Base-by-base conservation (phyloP, 768 basidiomycete genomes). In the Phaffia tasmanica region DNA sequence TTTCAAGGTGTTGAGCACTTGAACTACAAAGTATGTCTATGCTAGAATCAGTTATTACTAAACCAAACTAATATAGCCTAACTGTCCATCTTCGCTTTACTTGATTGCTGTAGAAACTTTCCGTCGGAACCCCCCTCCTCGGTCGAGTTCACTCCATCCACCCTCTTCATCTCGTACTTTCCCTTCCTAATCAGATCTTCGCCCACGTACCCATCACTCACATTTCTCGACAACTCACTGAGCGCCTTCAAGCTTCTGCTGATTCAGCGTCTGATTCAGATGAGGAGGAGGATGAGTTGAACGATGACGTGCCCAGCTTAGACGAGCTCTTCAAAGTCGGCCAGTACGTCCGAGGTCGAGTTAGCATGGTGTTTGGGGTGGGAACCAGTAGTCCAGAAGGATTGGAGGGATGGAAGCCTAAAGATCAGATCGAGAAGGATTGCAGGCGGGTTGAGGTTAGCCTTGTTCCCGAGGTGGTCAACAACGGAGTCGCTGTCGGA, bases 141-240 rank as follows among this genome's bases (percentile, higher is more conserved):
- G 86, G 85, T n/a, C 87, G 91, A 78, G 82, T 99, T 61, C 81
- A 89, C 71, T 82, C 86, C 30, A 82, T 98, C 62, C 84, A 89
- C 69, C 88, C 93, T 15, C 84, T 99, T 47, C 87, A 89, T 55
- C 81, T 99, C 67, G 82, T 98, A 66, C 80, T 98, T 32, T 97
- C 94, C 21, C 81, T 99, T n/a, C 94, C 95, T 21, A 89, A 93
- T 72, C 93, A 97, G 77, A 84, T 99, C 49, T 83, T 88, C 71
- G 95, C 83, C 11, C 91, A 99, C 77, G 81, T 98, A 46, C 93
- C 94, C 27, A 89, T 99, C 70, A 98, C 93, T 50, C 86, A 92
- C 75, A 82, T 98, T 66, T 88, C 91, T 18, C 77, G 82, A 42
- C 85, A 88, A 72, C 81, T 91, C 67, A 97, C 91, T 9, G 71